Evolutionary conservation across 495 filamentous ascomycete species (phyloP).

Genomic region (Penicillium egyptiacum): DNA sequence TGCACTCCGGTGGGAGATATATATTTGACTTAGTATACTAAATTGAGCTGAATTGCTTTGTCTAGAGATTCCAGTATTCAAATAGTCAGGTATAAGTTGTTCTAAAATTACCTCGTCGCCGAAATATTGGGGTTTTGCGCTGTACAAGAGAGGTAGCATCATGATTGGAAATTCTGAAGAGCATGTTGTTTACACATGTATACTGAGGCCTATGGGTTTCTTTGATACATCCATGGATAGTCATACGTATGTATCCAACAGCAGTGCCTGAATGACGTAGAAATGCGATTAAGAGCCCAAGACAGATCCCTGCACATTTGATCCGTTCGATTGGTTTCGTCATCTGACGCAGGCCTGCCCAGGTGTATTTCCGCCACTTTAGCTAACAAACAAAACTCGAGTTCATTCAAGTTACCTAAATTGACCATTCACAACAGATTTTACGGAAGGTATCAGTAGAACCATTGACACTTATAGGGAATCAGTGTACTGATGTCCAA

Average conservation of each 20-base stretch:
- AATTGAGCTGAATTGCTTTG: not conserved
- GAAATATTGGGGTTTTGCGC: not conserved
- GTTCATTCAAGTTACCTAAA: not conserved
- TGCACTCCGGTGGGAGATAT: not conserved
- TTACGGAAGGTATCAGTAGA: not conserved
- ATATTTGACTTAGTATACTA: not conserved
- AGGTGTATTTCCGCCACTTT: not conserved
- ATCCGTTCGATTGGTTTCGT: not conserved
- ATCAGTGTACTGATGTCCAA: not conserved
- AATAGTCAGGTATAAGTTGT: not conserved
- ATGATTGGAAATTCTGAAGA: not conserved
- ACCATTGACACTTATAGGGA: too few species aligned
- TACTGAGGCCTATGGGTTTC: not conserved
- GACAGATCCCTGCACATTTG: not conserved
- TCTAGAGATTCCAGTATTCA: not conserved
- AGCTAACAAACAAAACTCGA: not conserved
- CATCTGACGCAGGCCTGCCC: not conserved
- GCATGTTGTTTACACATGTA: not conserved
- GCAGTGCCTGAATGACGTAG: not conserved
- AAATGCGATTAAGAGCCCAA: not conserved
- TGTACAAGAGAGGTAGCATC: not conserved
- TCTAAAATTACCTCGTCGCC: not conserved
- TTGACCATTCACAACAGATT: not conserved
- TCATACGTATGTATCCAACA: not conserved
- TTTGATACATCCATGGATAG: too few species aligned